These are phyloP conservation scores for Arthrobotrys pseudoclavata DNA, from an alignment of 2,329 filamentous ascomycete genomes.

Conservation along the genomic window DNA sequence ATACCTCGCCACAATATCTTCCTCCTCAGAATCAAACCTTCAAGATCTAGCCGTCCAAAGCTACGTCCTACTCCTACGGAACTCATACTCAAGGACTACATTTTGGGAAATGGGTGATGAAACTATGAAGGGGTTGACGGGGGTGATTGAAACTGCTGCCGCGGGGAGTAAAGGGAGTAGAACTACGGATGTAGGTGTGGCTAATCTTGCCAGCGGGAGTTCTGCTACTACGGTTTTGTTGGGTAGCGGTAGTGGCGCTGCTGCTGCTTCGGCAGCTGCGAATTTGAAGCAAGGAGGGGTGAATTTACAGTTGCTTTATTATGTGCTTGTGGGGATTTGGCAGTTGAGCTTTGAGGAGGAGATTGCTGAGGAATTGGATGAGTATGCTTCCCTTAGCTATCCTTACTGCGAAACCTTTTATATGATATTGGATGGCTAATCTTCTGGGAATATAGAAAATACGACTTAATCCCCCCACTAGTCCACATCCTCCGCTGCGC, in stretches of 20 bases:
- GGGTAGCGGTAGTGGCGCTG: slow-evolving; percentile 61
- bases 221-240: slow-evolving; percentile 14
- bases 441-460: slow-evolving; percentile 75
- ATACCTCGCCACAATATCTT: slow-evolving; percentile 86
- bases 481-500: slow-evolving; percentile 92
- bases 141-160: slow-evolving; percentile 50
- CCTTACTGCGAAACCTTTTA: too few species aligned
- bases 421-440: background rate
- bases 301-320: slow-evolving; percentile 91
- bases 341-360: slow-evolving; percentile 91
- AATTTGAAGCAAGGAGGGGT: slow-evolving; percentile 84
- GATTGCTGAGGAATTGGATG: slow-evolving; percentile 84
- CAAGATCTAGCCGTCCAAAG: slow-evolving; percentile 96
- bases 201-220: background rate
- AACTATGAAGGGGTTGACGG: slow-evolving; percentile 68
- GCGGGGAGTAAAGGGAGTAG: slow-evolving; percentile 46
- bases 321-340: slow-evolving; percentile 93
- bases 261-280: slow-evolving; percentile 70
- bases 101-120: slow-evolving; percentile 94
- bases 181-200: slow-evolving; percentile 41
- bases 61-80: slow-evolving; percentile 86
- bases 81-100: slow-evolving; percentile 78
- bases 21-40: slow-evolving; percentile 86
- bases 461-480: slow-evolving; percentile 91
- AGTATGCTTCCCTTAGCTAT: slow-evolving; percentile 72